Percentiles rank a stretch among this genome's conserved stretches.
These are phyloP conservation scores for Sporothrix luriei DNA, from an alignment of 2,329 filamentous ascomycete species.

Conservation along the genomic window DNA sequence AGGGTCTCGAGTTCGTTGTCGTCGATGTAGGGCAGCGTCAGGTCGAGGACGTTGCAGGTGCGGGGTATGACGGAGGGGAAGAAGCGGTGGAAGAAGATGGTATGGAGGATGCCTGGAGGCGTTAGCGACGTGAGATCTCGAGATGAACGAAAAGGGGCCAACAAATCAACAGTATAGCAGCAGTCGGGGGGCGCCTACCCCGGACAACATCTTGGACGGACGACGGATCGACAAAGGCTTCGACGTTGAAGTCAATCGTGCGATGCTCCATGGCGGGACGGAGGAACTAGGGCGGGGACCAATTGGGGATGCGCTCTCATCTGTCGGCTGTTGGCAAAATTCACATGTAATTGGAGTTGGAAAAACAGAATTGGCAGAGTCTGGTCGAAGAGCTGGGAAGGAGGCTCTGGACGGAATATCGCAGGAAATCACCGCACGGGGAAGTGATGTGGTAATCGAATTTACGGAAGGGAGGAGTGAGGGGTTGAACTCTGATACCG, in stretches of 20 bases:
- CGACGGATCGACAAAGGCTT: slow-evolving; percentile 87
- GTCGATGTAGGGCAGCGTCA: slow-evolving; percentile 85
- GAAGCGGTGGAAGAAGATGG: slow-evolving; percentile 98
- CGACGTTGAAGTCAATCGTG: slow-evolving; percentile 87
- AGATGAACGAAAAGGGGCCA: slow-evolving; percentile 36
- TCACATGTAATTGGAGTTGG: background rate
- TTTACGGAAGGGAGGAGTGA: slow-evolving; percentile 12
- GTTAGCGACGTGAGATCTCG: slow-evolving; percentile 6
- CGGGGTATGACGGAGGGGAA: slow-evolving; percentile 83
- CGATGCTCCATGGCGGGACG: slow-evolving; percentile 34
- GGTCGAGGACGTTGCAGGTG: slow-evolving; percentile 85
- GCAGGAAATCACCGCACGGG: slow-evolving; percentile 2
- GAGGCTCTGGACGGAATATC: background rate
- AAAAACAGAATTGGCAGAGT: background rate
- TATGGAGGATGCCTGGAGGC: slow-evolving; percentile 78
- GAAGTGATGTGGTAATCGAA: slow-evolving; percentile 24
- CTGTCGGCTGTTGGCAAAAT: background rate
- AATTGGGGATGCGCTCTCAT: slow-evolving; percentile 26
- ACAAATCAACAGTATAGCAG: too few relatives aligned
- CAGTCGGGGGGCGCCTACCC: slow-evolving; percentile 58
- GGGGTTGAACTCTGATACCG: slow-evolving; percentile 23
- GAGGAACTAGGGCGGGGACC: background rate
- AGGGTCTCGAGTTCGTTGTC: slow-evolving; percentile 90
- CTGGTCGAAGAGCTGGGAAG: background rate
- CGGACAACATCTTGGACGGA: slow-evolving; percentile 92